Evolutionary conservation across 139 green algal genomes (phyloP).

Genomic region (Micractinium conductrix): DNA sequence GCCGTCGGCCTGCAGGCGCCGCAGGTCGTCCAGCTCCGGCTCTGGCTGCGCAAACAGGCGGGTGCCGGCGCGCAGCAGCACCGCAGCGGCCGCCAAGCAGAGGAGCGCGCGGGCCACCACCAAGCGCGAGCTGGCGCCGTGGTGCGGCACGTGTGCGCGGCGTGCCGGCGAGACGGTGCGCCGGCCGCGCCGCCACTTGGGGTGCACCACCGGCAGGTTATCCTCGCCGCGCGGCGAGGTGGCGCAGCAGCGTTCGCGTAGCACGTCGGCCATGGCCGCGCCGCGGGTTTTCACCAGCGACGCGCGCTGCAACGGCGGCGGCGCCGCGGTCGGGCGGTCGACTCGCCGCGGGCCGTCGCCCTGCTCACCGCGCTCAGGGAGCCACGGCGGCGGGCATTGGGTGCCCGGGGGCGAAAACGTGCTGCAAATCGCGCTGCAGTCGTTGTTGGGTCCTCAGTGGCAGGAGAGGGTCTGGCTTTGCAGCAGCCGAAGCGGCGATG

Average conservation of each 20-base stretch:
- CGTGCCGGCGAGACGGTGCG: background rate
- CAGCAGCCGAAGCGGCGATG: too few species aligned
- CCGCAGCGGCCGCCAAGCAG: background rate
- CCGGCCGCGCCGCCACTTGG: background rate
- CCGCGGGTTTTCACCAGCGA: too few species aligned
- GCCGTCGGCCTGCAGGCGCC: slow-evolving; percentile 22
- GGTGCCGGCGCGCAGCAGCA: background rate
- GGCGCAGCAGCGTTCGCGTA: slow-evolving; percentile 8
- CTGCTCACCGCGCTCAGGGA: too few species aligned
- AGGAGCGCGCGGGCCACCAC: background rate
- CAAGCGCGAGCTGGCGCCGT: background rate
- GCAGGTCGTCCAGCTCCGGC: slow-evolving; percentile 18
- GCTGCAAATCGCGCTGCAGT: too few species aligned
- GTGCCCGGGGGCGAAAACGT: too few species aligned
- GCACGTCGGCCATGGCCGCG: too few species aligned
- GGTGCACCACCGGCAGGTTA: slow-evolving; percentile 2
- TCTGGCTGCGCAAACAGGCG: background rate
- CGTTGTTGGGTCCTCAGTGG: too few species aligned
- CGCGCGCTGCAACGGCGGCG: too few species aligned
- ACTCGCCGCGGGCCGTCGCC: too few species aligned
- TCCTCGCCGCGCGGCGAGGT: background rate
- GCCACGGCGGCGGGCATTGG: too few species aligned
- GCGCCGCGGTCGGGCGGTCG: too few species aligned
- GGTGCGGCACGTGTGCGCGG: background rate
- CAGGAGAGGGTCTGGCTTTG: too few species aligned